A percentile compares a stretch with the other conserved stretches of the same genome.
Evolutionary conservation across 2,329 filamentous ascomycete species (phyloP).

Genomic region (Lasiodiplodia citricola): DNA sequence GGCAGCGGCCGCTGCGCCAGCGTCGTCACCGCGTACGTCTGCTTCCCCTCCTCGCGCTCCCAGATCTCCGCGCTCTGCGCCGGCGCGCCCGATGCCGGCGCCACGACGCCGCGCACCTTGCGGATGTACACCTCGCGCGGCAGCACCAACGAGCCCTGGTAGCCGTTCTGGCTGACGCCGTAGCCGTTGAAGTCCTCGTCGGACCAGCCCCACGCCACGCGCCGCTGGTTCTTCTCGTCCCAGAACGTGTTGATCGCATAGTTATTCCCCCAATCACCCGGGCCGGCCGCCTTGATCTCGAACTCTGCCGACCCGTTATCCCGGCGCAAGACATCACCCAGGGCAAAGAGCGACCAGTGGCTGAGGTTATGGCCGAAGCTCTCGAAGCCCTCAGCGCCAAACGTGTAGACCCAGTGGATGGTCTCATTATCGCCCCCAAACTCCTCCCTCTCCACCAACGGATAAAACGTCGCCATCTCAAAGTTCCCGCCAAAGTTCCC

Average conservation of each 20-base stretch:
- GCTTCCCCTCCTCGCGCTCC: background rate
- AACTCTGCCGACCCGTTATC: slow-evolving; percentile 53
- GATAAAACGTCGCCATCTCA: slow-evolving; percentile 35
- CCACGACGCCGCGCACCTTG: slow-evolving; percentile 46
- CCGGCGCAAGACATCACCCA: slow-evolving; percentile 48
- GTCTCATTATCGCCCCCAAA: background rate
- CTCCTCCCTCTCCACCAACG: background rate
- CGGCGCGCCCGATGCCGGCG: slow-evolving; percentile 41
- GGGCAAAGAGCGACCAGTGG: slow-evolving; percentile 55
- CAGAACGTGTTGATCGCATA: slow-evolving; percentile 56
- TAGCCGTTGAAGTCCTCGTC: slow-evolving; percentile 52
- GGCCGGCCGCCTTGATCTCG: slow-evolving; percentile 51
- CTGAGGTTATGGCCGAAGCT: slow-evolving; percentile 35
- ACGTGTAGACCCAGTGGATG: background rate
- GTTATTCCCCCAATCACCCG: slow-evolving; percentile 51
- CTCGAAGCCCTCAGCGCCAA: slow-evolving; percentile 3
- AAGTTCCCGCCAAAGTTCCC: slow-evolving; percentile 55
- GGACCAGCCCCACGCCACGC: slow-evolving; percentile 55
- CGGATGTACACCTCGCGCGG: slow-evolving; percentile 55
- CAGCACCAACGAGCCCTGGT: slow-evolving; percentile 51
- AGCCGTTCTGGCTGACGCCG: slow-evolving; percentile 49
- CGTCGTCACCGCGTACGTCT: slow-evolving; percentile 49
- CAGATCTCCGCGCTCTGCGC: slow-evolving; percentile 39
- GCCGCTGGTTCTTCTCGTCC: slow-evolving; percentile 55
- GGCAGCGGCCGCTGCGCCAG: slow-evolving; percentile 51